Percentiles rank a stretch among this genome's conserved stretches.
Conservation (phyloP, 1,284 basidiomycete species). For the Trichosporon inkin region DNA sequence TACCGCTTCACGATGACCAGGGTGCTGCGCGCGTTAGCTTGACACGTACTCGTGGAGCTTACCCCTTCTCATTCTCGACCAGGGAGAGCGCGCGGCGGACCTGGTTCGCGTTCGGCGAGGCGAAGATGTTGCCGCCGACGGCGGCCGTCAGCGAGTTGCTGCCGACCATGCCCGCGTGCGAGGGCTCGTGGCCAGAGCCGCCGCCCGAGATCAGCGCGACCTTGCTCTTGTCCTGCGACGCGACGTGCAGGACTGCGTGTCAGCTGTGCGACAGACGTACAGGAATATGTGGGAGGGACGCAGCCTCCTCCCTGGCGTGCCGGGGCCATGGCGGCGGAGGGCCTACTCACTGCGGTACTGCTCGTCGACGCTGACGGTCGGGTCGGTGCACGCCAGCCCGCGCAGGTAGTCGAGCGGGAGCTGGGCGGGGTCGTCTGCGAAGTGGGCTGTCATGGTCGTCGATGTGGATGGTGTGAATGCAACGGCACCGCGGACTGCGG, state of each 20-base stretch:
- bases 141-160: conserved; percentile 76
- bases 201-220: conserved; percentile 84
- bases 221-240: conserved; percentile 59
- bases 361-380: conserved; percentile 62
- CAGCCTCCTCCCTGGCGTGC: too few relatives aligned
- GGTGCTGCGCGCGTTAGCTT: conserved; percentile 53
- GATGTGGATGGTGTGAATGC: background rate
- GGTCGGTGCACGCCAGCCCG: conserved; percentile 66
- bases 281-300: background rate
- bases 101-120: conserved; percentile 79
- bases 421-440: conserved; percentile 62
- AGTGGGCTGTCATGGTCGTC: conserved; percentile 54
- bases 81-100: conserved; percentile 74
- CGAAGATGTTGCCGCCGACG: conserved; percentile 81
- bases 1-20: conserved; percentile 78
- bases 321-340: too few relatives aligned
- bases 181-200: conserved; percentile 85
- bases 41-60: conserved; percentile 23
- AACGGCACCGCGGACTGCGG: background rate
- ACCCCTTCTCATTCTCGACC: conserved; percentile 72
- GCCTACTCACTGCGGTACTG: conserved; percentile 24
- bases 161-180: conserved; percentile 72
- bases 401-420: conserved; percentile 71
- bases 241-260: conserved; percentile 55
- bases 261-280: background rate